Evolutionary conservation across 1,284 basidiomycete species (phyloP), one percentile per base, ranked within the genome.

Genomic region (Porodaedalea pini): DNA sequence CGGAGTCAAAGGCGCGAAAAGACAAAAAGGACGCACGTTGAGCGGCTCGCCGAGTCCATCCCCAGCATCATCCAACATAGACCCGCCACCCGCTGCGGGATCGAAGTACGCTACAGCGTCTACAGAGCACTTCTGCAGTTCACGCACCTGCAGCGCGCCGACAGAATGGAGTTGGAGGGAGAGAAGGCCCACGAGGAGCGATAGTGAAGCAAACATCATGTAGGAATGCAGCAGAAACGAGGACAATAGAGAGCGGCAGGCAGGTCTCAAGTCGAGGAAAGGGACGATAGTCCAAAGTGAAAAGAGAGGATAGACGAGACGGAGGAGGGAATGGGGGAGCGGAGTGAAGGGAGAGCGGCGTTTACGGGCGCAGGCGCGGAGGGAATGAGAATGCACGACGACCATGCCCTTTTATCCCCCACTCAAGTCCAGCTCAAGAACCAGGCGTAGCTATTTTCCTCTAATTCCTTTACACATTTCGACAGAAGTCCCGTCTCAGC

Each of bases 11-110:
- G 5, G 31, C 25, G 44, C n/a, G 7, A n/a, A 31, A 29, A 31
- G 25, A 31, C 5, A 6, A 31, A 17, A 47, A 47, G 11, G 25
- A 53, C 73, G 39, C 57, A 84, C 79, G 63, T 90, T 90, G 57
- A 90, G 68, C 23, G 88, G 88, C 69, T 90, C 88, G 32, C 88
- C 88, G 1, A 70, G 63, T 6, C 78, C 78, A 50, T 71, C 62
- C 17, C 73, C 72, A 15, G 79, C 70, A 49, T 78, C 65, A 59
- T 75, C 70, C 29, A 85, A 74, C 76, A 79, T 74, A 2, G 81
- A 82, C 0, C 83, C 83, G 2, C 82, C 83, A 5, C 67, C 68
- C 0, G 23, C 23, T 3, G 61, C 60, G 4, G 83, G 83, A 57
- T 78, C 63, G 56, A 77, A 75, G 65, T 72, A 85, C 2, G 69